phyloP scores from a whole-genome alignment of 768 basidiomycete species.

The Coprinellus micaceus region DNA sequence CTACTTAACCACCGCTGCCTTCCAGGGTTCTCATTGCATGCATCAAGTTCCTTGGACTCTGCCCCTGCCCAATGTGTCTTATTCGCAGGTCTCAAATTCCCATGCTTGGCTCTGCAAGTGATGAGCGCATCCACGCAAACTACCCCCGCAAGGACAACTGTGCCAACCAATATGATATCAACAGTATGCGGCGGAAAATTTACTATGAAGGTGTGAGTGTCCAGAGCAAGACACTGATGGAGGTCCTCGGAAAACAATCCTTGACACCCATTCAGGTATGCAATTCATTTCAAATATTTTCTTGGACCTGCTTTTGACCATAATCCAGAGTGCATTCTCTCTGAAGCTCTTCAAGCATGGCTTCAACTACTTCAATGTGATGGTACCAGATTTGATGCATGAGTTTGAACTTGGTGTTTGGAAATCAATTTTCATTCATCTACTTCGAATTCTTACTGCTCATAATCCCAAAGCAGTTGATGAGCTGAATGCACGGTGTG shows the following conservation, averaged over 20 bases:
- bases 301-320: neutral
- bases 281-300: neutral
- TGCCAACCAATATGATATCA: neutral
- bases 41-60: conserved; percentile 28
- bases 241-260: conserved; percentile 4
- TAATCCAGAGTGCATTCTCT: conserved; percentile 31
- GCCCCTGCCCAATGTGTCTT: conserved; percentile 38
- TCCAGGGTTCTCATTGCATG: conserved; percentile 30
- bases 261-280: conserved; percentile 13
- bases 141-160: conserved; percentile 9
- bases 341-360: conserved; percentile 9
- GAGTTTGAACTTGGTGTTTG: conserved; percentile 37
- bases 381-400: conserved; percentile 35
- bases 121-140: conserved; percentile 9
- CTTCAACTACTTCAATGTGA: conserved; percentile 24
- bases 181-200: conserved; percentile 1
- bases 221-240: neutral
- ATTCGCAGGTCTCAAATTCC: conserved; percentile 23
- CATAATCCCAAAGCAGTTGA: conserved; percentile 25
- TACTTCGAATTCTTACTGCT: conserved; percentile 32
- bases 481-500: conserved; percentile 19
- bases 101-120: conserved; percentile 22
- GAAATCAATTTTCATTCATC: conserved; percentile 33
- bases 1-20: neutral
- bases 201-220: conserved; percentile 10